These are phyloP conservation scores for Golubevia sp. DNA, from an alignment of 1,284 basidiomycete genomes.

Conservation along the genomic window DNA sequence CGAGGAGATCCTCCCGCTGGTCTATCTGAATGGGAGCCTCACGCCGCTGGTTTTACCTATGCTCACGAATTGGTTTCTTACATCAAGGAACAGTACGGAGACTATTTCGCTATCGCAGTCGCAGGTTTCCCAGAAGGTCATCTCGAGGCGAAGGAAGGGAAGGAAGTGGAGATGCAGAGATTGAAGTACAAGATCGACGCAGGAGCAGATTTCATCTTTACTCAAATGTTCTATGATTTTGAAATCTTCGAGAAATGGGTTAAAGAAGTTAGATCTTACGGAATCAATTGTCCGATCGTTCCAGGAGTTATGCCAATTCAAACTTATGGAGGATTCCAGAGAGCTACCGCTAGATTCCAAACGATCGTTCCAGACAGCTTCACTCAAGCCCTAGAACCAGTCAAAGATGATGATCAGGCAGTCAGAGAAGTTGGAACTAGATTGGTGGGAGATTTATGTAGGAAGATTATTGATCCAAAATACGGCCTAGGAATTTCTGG, in stretches of 20 bases:
- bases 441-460: conserved; percentile 59
- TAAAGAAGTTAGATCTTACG: conserved; percentile 65
- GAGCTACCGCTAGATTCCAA: conserved; percentile 84
- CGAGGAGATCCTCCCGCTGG: conserved; percentile 68
- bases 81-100: conserved; percentile 52
- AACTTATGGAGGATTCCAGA: conserved; percentile 94
- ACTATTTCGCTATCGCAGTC: conserved; percentile 59
- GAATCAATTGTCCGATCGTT: conserved; percentile 91
- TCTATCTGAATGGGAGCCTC: conserved; percentile 12
- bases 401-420: conserved; percentile 70
- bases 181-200: conserved; percentile 86
- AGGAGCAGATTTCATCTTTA: conserved; percentile 88
- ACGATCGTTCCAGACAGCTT: conserved; percentile 81
- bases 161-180: conserved; percentile 74
- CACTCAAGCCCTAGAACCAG: conserved; percentile 79
- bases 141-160: conserved; percentile 59
- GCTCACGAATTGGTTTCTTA: conserved; percentile 55
- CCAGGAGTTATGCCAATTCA: conserved; percentile 97
- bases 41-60: conserved; percentile 53
- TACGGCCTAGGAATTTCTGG: conserved; percentile 46
- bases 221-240: conserved; percentile 93
- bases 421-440: conserved; percentile 41
- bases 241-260: conserved; percentile 85
- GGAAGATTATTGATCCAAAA: conserved; percentile 38
- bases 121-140: conserved; percentile 71